Evolutionary conservation across 1,139 yeast genomes (phyloP), one percentile per base, ranked within the genome.

Genomic region (Kodamaea ohmeri): DNA sequence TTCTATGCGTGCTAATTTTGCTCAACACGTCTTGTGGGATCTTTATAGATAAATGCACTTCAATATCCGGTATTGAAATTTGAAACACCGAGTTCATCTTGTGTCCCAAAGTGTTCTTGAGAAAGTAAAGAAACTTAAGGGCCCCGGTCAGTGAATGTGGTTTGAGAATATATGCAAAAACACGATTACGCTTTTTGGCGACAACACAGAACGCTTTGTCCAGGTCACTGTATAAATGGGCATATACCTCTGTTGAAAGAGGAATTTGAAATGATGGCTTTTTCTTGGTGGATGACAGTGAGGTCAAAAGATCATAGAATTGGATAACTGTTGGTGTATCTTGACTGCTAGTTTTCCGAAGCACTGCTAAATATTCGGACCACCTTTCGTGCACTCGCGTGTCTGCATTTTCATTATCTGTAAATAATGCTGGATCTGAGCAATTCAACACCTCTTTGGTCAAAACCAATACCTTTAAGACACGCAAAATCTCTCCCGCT

Each of bases 321-420:
- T 86, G 90, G 1, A 87, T 47, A 2, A 67, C 57, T 1, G 86
- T 54, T 0, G 89, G 86, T 6, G 62, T 60, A 2, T 59, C 63
- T 0, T 52, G 38, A 40, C 68, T 61, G 18, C 76, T 78, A 0
- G 84, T 76, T 30, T 76, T 75, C 41, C 92, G 63, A 0, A 83
- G 77, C 3, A 83, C 85, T 1, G 83, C 80, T 24, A 76, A 61
- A 52, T 78, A 83, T 53, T 88, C 96, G 42, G 73, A 76, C 92
- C 96, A 87, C 33, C 87, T 63, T 42, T 83, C 88, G n/a, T 68
- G 46, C 2, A 84, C 68, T 35, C 81, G 60, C 0, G 86, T 65
- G 38, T 75, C 78, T 27, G 71, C 63, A 1, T 73, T 63, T 39
- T 74, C 82, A 12, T 62, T 61, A 42, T 79, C 85, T 16, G 50